These are phyloP conservation scores for Alloteropsis angusta DNA, from an alignment of 202 grass and related monocot genomes.

Conservation along the genomic window DNA sequence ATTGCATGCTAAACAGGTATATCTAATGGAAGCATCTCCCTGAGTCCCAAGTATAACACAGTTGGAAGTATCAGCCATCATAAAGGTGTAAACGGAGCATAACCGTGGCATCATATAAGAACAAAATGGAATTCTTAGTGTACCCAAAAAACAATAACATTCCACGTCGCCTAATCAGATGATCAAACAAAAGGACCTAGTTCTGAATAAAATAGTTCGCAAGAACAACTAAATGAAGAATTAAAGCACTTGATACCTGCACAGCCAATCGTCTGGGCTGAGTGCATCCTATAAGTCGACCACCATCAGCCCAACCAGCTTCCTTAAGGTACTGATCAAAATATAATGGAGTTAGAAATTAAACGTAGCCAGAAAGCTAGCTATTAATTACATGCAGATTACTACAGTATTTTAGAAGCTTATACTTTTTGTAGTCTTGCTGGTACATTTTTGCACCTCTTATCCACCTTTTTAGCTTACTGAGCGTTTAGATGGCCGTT, in stretches of 20 bases:
- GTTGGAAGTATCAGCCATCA: background rate
- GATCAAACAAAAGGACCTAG: background rate
- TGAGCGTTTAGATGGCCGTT: background rate
- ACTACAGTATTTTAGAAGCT: background rate
- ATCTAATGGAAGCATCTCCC: background rate
- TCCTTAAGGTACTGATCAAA: slow-evolving; percentile 79
- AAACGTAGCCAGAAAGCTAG: background rate
- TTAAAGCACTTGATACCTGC: slow-evolving; percentile 48
- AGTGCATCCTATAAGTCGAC: slow-evolving; percentile 89
- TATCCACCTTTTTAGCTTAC: background rate
- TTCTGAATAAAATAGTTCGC: background rate
- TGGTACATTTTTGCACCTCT: background rate
- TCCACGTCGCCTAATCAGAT: background rate
- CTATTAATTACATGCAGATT: background rate
- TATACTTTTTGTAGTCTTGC: background rate
- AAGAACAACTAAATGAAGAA: slow-evolving; percentile 10
- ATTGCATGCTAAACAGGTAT: background rate
- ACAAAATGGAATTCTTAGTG: background rate
- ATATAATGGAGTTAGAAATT: slow-evolving; percentile 8
- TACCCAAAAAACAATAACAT: background rate
- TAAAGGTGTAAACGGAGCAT: background rate
- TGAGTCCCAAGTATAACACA: background rate
- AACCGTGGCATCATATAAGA: background rate
- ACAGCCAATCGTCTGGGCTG: slow-evolving; percentile 91
- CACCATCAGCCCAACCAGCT: slow-evolving; percentile 90